Base-by-base conservation (phyloP, 225 moss, liverwort and hornwort species). In the Straminergon stramineum region DNA sequence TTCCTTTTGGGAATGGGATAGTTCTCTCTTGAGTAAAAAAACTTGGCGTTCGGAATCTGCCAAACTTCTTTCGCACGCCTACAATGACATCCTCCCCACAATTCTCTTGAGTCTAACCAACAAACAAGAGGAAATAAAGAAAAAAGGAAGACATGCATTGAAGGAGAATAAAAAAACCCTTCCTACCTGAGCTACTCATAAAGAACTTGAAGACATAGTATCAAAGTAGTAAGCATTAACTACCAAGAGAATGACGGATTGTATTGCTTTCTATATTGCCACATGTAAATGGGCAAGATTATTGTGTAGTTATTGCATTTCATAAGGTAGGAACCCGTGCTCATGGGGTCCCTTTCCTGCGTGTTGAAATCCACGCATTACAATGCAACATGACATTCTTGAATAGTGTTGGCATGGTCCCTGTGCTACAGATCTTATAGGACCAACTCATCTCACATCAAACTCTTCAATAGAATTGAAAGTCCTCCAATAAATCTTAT, bases 1-100 rank as follows among this genome's bases (percentile, higher is more conserved):
- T 87, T 91, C 81, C 37, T 89, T 81, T 14, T 63, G 87, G 6
- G 91, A 84, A 57, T 69, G 51, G 7, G 80, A 87, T 55, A 91
- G 75, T 31, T 92, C 92, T 80, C 83, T 84, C 67, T 91, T 89
- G 34, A 92, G 76, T 62, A 84, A 24, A 68, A 63, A 73, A 56
- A 92, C 81, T 84, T 92, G 91, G 81, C 69, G 86, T 82, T 87
- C 55, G 17, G 85, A 84, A 74, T 89, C 84, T 63, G 55, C 84
- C 91, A 89, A 87, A 70, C 81, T 89, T 70, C 69, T 89, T 63
- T 80, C 32, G 39, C 89, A 76, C 17, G n/a, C 89, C 92, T 92
- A 85, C 79, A 88, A 70, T 65, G n/a, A 60, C 39, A 84, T 32
- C 48, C 64, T 76, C n/a, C 84, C 83, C 66, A 78, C 75, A n/a